Conservation (phyloP, 75 land plant species). For the Ceratopteris richardii region DNA sequence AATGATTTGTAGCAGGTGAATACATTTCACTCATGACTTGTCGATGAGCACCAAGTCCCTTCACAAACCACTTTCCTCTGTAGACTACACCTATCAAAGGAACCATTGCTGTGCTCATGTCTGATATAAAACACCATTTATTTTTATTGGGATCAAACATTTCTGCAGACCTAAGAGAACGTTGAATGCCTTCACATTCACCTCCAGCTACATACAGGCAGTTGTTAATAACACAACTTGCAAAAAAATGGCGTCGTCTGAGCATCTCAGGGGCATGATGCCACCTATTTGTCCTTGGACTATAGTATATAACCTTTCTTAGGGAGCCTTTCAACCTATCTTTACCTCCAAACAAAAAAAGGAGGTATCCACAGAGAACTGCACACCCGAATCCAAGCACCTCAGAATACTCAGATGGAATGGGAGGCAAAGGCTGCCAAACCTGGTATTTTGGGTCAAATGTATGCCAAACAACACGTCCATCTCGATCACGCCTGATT, state of each 20-base stretch:
- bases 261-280: constrained; percentile 71
- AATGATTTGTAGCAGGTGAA: constrained; percentile 54
- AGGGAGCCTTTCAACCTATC: constrained; percentile 59
- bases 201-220: constrained; percentile 74
- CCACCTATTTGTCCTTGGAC: constrained; percentile 69
- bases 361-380: constrained; percentile 64
- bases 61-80: constrained; percentile 58
- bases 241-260: constrained; percentile 58
- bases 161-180: constrained; percentile 60
- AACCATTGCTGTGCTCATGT: constrained; percentile 73
- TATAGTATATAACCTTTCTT: constrained; percentile 62
- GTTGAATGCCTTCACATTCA: constrained; percentile 60
- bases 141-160: constrained; percentile 65
- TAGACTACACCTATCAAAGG: constrained; percentile 66
- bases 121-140: constrained; percentile 54
- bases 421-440: constrained; percentile 72
- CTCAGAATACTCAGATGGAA: constrained; percentile 57
- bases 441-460: constrained; percentile 58
- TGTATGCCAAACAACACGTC: constrained; percentile 66
- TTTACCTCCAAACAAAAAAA: constrained; percentile 67
- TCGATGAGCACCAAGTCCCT: constrained; percentile 54
- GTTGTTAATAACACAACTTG: constrained; percentile 67
- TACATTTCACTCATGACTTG: constrained; percentile 82
- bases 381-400: constrained; percentile 73
- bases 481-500: constrained; percentile 59